Percentiles rank a stretch among this genome's conserved stretches.
phyloP scores from a whole-genome alignment of 2,329 filamentous ascomycete species.

The Epichloe sp. region DNA sequence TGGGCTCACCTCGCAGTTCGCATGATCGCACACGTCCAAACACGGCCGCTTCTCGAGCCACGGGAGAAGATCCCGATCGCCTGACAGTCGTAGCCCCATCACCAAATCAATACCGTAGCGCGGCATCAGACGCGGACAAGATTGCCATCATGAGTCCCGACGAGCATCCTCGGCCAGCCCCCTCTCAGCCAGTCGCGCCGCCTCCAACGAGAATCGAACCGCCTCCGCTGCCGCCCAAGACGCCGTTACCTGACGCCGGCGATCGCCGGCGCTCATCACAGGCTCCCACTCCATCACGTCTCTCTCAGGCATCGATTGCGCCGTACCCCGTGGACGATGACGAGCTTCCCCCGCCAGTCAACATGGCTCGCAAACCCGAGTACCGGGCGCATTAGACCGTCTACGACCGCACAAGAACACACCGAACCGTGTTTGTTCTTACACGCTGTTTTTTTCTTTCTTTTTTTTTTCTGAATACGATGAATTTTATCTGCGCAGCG shows the following conservation, averaged over 20 bases:
- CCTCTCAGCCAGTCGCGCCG: conserved; percentile 19
- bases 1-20: conserved; percentile 37
- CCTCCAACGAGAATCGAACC: conserved; percentile 36
- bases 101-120: conserved; percentile 43
- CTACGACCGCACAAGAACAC: not conserved
- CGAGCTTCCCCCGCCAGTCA: conserved; percentile 75
- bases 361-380: conserved; percentile 75
- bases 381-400: conserved; percentile 29
- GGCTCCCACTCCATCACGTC: conserved; percentile 17
- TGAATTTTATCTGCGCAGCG: not conserved
- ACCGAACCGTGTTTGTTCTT: not conserved
- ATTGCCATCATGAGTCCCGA: conserved; percentile 51
- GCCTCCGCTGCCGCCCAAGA: conserved; percentile 67
- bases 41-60: conserved; percentile 17
- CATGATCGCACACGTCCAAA: conserved; percentile 29
- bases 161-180: conserved; percentile 34
- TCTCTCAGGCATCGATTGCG: conserved; percentile 30
- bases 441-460: not conserved
- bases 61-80: conserved; percentile 35
- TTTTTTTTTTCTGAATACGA: not conserved
- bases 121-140: conserved; percentile 49
- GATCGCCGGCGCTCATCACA: conserved; percentile 14
- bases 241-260: conserved; percentile 45
- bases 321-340: conserved; percentile 74
- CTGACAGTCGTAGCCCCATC: conserved; percentile 44